Conservation (phyloP, 306 rosid genomes). For the Erythrophleum fordii region DNA sequence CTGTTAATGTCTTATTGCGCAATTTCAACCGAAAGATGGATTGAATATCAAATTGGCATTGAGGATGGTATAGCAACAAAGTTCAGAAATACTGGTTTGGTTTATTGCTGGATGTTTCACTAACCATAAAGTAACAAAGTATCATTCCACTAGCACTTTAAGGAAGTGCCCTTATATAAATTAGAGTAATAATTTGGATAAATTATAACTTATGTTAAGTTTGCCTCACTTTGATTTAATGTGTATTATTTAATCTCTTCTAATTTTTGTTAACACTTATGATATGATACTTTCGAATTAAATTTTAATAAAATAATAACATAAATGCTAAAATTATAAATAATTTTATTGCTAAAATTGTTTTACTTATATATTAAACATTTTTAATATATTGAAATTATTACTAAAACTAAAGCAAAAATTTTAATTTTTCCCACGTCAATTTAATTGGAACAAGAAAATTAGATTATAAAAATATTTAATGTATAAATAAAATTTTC, state of each 20-base stretch:
- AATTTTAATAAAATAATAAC: neutral
- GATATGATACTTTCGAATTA: neutral
- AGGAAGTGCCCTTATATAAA: neutral
- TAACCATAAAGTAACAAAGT: neutral
- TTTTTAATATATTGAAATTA: too few species aligned
- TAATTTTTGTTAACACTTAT: neutral
- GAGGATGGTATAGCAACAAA: neutral
- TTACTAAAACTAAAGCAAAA: too few species aligned
- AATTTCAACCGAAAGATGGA: neutral
- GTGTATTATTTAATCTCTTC: neutral
- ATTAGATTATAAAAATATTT: too few species aligned
- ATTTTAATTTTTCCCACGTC: too few species aligned
- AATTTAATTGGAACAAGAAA: too few species aligned
- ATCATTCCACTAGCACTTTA: neutral
- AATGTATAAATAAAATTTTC: too few species aligned
- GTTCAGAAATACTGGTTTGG: neutral
- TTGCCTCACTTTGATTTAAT: too few species aligned
- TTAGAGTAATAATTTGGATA: neutral
- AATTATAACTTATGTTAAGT: neutral
- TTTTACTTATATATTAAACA: too few species aligned
- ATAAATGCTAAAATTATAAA: neutral
- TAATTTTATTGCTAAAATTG: too few species aligned
- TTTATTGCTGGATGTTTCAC: too few species aligned
- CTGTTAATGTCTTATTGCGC: neutral
- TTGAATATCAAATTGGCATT: neutral